phyloP scores from a whole-genome alignment of 2,329 filamentous ascomycete species.

The Phoma herbarum region DNA sequence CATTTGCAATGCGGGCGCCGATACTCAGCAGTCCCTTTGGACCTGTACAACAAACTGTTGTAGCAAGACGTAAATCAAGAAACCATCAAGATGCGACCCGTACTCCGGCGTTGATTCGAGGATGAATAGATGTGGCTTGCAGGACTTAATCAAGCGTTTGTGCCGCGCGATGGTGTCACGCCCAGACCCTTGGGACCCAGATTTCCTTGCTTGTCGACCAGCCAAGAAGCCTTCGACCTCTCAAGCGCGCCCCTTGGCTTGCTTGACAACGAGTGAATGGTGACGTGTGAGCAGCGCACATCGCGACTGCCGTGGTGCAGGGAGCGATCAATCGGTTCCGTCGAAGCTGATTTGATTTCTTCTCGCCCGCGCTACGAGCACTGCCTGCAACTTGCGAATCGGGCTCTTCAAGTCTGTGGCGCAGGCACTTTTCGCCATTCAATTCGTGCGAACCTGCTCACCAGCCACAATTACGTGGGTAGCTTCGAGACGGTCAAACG shows the following conservation, averaged over 20 bases:
- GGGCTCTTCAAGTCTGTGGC: constrained; percentile 15
- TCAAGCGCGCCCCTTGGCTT: constrained; percentile 27
- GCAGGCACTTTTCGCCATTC: constrained; percentile 6
- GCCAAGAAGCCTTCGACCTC: constrained; percentile 28
- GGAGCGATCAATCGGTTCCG: neutral
- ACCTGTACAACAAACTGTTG: neutral
- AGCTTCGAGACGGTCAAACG: constrained; percentile 7
- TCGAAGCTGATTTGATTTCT: constrained; percentile 19
- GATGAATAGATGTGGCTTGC: constrained; percentile 9
- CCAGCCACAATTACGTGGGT: constrained; percentile 21
- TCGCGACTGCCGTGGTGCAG: constrained; percentile 10
- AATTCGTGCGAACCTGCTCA: constrained; percentile 11
- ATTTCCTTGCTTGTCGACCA: constrained; percentile 16
- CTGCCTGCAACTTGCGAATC: constrained; percentile 11
- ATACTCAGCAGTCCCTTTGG: neutral
- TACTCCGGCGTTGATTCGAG: constrained; percentile 10
- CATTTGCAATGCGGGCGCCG: neutral
- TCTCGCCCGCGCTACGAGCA: constrained; percentile 14
- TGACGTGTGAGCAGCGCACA: constrained; percentile 35
- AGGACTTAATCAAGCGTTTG: constrained; percentile 30
- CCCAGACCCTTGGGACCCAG: constrained; percentile 20
- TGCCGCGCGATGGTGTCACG: constrained; percentile 24
- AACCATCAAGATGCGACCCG: neutral
- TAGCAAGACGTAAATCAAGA: neutral
- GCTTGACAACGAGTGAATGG: constrained; percentile 25